Base-by-base conservation (phyloP, 371 early-diverging fungal species). In the Lichtheimia ornata region DNA sequence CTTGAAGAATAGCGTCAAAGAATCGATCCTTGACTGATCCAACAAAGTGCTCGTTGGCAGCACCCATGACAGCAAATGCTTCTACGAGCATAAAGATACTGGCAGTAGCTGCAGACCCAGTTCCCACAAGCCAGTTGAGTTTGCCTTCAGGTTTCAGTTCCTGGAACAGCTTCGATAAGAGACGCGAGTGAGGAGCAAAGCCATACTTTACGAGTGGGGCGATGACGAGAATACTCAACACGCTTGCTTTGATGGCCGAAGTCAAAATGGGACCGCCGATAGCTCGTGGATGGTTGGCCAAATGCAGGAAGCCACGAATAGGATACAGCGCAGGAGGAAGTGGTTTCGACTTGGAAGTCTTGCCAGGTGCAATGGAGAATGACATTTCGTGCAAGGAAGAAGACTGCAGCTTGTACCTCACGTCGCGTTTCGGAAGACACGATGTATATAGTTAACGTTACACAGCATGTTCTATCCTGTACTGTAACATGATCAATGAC, bases 1-100 rank as follows among this genome's bases (percentile, higher is more conserved):
- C 74, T 11, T 63, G 44, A 5, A 77, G 52, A 2, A 73, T 66
- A 14, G 72, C 65, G 15, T 77, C 77, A 63, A 77, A 77, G 5
- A 77, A 49, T 4, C 77, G 63, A 35, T 67, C 63, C 14, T 62
- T 68, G 4, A 74, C 58, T 4, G 61, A 57, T 2, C 77, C 77
- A 14, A 77, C 56, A 50, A 72, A 66, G 45, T 70, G 60, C 4
- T 45, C 47, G 22, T 56, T 54, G 2, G 72, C 44, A 42, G 70
- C 69, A 5, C 66, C 28, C 14, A 67, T 69, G 13, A 74, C 45
- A 13, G 64, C 61, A 12, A 74, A 72, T 6, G 71, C 65, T 27
- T 77, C 77, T 0, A 65, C 50, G 18, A 70, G 30, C 24, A 67
- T 73, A 4, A 74, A 25, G 7, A 77, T 25, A 0, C 50, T 45